phyloP scores from a whole-genome alignment of 805 yeast species.

The Candida corydali region DNA sequence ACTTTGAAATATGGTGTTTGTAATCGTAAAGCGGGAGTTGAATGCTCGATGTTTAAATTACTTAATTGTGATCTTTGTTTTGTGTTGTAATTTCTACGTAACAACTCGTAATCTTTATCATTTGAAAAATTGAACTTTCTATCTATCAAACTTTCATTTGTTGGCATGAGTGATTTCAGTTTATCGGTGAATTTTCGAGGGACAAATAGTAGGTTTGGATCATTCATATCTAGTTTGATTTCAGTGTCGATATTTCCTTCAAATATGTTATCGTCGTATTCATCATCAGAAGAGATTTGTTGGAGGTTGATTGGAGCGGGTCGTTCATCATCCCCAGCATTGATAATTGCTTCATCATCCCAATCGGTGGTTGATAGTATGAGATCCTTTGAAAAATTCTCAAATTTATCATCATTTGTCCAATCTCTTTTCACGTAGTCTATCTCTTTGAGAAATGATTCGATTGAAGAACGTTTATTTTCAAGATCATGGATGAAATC shows the following conservation, averaged over 20 bases:
- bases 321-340: conserved; percentile 32
- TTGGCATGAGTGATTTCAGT: conserved; percentile 42
- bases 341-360: conserved; percentile 64
- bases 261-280: conserved; percentile 62
- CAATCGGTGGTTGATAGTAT: conserved; percentile 72
- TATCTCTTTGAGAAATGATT: conserved; percentile 19
- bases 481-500: conserved; percentile 26
- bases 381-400: conserved; percentile 48
- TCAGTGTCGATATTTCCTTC: conserved; percentile 53
- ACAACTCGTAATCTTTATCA: conserved; percentile 77
- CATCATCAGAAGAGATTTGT: conserved; percentile 9
- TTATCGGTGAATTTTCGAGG: conserved; percentile 28
- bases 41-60: conserved; percentile 84
- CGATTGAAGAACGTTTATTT: conserved; percentile 11
- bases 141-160: conserved; percentile 50
- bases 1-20: conserved; percentile 93
- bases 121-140: conserved; percentile 80
- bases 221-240: conserved; percentile 76
- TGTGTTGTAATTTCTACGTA: conserved; percentile 83
- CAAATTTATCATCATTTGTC: conserved; percentile 33
- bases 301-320: background rate
- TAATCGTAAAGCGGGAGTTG: conserved; percentile 78
- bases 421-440: conserved; percentile 31
- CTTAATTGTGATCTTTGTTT: conserved; percentile 92
- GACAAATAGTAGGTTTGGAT: conserved; percentile 70